phyloP scores from a whole-genome alignment of 805 yeast species.

The Danielozyma ontarioensis region DNA sequence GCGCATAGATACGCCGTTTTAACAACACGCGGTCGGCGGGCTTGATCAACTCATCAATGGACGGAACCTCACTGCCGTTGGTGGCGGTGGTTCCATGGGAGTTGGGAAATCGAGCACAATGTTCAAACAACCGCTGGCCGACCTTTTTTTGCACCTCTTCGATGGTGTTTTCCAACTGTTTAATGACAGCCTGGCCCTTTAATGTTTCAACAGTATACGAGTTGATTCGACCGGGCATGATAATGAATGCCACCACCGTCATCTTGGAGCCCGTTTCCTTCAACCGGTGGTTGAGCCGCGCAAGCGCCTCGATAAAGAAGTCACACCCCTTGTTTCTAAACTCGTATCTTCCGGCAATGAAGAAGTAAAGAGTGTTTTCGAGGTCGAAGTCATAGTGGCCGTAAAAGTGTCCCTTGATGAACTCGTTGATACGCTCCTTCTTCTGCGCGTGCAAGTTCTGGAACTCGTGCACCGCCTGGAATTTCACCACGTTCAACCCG shows the following conservation, averaged over 20 bases:
- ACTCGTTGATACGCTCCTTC: constrained; percentile 90
- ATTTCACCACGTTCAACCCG: constrained; percentile 92
- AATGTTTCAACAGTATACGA: constrained; percentile 95
- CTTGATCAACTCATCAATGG: constrained; percentile 75
- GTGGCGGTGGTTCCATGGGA: constrained; percentile 36
- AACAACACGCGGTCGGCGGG: constrained; percentile 84
- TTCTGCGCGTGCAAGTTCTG: constrained; percentile 91
- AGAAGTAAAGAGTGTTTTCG: constrained; percentile 89
- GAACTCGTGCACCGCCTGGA: constrained; percentile 96
- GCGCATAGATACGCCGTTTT: constrained; percentile 88
- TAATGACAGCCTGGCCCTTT: constrained; percentile 93
- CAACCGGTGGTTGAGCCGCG: constrained; percentile 83
- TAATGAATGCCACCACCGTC: constrained; percentile 94
- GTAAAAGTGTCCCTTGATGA: constrained; percentile 94
- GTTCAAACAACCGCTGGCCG: constrained; percentile 85
- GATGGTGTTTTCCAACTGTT: constrained; percentile 84
- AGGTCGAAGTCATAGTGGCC: constrained; percentile 94
- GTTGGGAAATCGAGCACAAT: constrained; percentile 65
- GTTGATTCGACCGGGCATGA: constrained; percentile 94
- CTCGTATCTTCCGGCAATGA: constrained; percentile 96
- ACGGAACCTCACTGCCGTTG: constrained; percentile 62
- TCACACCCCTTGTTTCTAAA: constrained; percentile 96
- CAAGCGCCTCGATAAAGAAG: constrained; percentile 87
- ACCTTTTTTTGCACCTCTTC: constrained; percentile 81
- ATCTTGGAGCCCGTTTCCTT: constrained; percentile 77